These are phyloP conservation scores for Helichrysum umbraculigerum DNA, from an alignment of 129 eudicot species.

Conservation along the genomic window DNA sequence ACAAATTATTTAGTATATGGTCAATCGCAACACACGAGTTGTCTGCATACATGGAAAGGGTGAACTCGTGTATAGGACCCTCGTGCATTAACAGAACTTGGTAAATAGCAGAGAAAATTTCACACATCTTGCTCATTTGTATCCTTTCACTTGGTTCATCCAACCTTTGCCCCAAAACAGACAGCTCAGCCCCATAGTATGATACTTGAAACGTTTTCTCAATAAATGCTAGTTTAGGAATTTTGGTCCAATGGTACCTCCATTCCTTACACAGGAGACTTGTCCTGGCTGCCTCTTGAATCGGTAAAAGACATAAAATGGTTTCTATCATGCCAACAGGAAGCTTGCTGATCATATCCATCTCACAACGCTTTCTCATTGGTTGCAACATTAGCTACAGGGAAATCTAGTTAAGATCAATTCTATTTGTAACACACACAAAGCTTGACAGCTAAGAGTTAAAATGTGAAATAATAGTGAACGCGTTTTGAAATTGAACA, in stretches of 20 bases:
- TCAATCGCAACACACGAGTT: not conserved
- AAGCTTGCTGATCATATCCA: conserved; percentile 1
- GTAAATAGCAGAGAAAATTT: not conserved
- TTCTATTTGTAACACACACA: too few species aligned
- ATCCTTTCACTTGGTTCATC: not conserved
- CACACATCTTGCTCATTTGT: not conserved
- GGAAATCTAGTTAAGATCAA: too few species aligned
- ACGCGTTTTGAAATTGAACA: too few species aligned
- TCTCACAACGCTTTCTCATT: not conserved
- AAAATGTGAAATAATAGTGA: too few species aligned
- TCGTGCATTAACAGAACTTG: conserved; percentile 2
- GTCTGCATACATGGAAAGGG: not conserved
- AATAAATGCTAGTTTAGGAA: not conserved
- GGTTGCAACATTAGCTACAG: too few species aligned
- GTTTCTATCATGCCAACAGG: not conserved
- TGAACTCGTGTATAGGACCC: not conserved
- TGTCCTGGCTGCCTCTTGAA: not conserved
- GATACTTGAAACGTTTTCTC: not conserved
- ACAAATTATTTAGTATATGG: not conserved
- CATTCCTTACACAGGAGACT: not conserved
- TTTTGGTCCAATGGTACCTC: conserved; percentile 4
- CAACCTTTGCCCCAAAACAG: not conserved
- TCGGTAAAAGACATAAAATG: not conserved
- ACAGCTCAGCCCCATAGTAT: not conserved
- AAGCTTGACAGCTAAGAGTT: too few species aligned